phyloP scores from a whole-genome alignment of 352 stramenopile genomes.

The Phytophthora idaei region DNA sequence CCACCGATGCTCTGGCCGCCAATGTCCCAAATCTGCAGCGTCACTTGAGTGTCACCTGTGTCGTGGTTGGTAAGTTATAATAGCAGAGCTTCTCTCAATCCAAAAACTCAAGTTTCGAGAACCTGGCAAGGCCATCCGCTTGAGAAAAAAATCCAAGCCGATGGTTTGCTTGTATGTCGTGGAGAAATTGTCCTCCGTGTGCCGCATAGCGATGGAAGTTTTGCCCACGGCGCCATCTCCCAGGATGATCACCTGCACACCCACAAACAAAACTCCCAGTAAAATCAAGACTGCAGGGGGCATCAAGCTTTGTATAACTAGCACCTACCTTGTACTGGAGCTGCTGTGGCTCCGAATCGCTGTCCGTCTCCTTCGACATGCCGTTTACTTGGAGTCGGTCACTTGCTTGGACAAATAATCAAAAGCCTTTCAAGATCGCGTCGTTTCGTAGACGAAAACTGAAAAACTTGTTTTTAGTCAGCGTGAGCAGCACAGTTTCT shows the following conservation, averaged over 20 bases:
- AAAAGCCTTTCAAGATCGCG: conserved; percentile 27
- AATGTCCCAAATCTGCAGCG: conserved; percentile 95
- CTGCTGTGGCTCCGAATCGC: conserved; percentile 79
- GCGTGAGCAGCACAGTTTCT: no score
- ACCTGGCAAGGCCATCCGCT: conserved; percentile 90
- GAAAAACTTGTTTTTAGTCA: no score
- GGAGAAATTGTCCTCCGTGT: conserved; percentile 92
- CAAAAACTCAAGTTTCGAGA: neutral
- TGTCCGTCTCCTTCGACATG: conserved; percentile 89
- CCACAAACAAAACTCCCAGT: neutral
- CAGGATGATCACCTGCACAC: conserved; percentile 91
- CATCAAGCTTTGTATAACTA: neutral
- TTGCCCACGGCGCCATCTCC: conserved; percentile 95
- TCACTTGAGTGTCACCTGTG: conserved; percentile 88
- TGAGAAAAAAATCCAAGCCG: conserved; percentile 95
- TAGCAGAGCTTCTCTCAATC: neutral
- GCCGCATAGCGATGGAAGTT: conserved; percentile 94
- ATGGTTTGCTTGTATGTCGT: conserved; percentile 96
- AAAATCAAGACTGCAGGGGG: neutral
- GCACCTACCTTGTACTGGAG: conserved; percentile 84
- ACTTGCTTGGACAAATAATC: neutral
- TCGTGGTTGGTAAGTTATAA: neutral
- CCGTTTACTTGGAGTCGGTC: conserved; percentile 1
- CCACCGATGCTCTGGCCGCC: conserved; percentile 91
- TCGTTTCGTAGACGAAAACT: conserved; percentile 12